Conservation (phyloP, 1,284 basidiomycete genomes). For the Puccinia polysora region DNA sequence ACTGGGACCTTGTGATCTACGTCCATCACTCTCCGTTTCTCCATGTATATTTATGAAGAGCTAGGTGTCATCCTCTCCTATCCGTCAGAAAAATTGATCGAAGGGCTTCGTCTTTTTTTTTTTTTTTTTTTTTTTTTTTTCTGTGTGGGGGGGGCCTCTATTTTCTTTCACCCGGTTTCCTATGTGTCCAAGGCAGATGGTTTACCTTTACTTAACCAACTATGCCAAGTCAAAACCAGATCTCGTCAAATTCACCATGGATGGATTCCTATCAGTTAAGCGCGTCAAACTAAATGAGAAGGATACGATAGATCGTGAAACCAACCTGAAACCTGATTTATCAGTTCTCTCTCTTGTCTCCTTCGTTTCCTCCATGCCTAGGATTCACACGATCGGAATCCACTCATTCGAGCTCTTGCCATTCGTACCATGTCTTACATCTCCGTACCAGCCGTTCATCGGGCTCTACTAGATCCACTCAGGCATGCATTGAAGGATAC, state of each 20-base stretch:
- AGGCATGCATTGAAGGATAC: slow-evolving; percentile 80
- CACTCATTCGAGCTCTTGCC: slow-evolving; percentile 82
- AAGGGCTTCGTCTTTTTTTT: slow-evolving; percentile 41
- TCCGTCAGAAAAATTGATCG: too few species aligned
- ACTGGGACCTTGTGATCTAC: too few species aligned
- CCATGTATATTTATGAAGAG: too few species aligned
- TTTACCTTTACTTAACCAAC: slow-evolving; percentile 85
- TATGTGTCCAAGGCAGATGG: slow-evolving; percentile 62
- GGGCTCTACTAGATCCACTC: slow-evolving; percentile 74
- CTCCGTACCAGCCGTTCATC: slow-evolving; percentile 71
- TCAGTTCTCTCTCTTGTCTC: neutral
- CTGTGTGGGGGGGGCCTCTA: too few species aligned
- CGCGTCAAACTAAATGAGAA: slow-evolving; percentile 7
- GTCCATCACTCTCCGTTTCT: too few species aligned
- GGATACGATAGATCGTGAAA: slow-evolving; percentile 16
- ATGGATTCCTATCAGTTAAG: slow-evolving; percentile 75
- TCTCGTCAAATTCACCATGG: slow-evolving; percentile 78
- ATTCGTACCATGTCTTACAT: slow-evolving; percentile 97
- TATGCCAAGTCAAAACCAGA: slow-evolving; percentile 84
- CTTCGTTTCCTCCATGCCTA: slow-evolving; percentile 51
- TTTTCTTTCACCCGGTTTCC: slow-evolving; percentile 38
- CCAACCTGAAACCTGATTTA: neutral
- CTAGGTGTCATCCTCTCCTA: too few species aligned
- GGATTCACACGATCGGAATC: slow-evolving; percentile 88
- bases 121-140: slow-evolving; percentile 34